These are phyloP conservation scores for Talaromyces sp. DNA, from an alignment of 2,329 filamentous ascomycete species.

Conservation along the genomic window DNA sequence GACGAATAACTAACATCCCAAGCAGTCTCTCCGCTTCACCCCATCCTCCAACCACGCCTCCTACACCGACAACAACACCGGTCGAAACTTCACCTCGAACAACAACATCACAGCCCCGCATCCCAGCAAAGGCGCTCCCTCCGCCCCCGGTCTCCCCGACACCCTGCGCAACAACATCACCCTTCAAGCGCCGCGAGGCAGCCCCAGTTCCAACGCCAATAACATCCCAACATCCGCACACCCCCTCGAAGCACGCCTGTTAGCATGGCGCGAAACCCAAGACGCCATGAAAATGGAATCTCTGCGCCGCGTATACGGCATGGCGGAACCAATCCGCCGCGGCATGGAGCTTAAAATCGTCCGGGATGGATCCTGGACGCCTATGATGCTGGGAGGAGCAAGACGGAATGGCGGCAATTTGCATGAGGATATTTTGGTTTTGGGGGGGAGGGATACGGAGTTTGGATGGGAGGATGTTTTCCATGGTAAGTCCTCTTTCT, in stretches of 20 bases:
- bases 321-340: conserved; percentile 85
- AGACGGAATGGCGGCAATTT: conserved; percentile 55
- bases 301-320: conserved; percentile 81
- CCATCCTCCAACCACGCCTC: conserved; percentile 66
- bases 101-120: conserved; percentile 24
- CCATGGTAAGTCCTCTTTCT: conserved; percentile 51
- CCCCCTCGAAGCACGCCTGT: conserved; percentile 86
- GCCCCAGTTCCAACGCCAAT: conserved; percentile 40
- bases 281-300: conserved; percentile 82
- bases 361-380: conserved; percentile 69
- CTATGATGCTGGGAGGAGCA: conserved; percentile 62
- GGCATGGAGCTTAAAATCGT: conserved; percentile 95
- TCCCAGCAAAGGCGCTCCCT: conserved; percentile 70
- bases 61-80: conserved; percentile 62
- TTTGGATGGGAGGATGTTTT: conserved; percentile 94
- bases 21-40: conserved; percentile 82
- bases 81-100: conserved; percentile 42
- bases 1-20: background rate
- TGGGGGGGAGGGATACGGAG: conserved; percentile 68
- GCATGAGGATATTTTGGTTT: conserved; percentile 78
- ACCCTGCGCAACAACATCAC: conserved; percentile 81
- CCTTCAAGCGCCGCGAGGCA: conserved; percentile 52
- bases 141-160: conserved; percentile 89
- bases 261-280: conserved; percentile 86
- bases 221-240: conserved; percentile 64